These are phyloP conservation scores for Lophiotrema nucula DNA, from an alignment of 495 filamentous ascomycete genomes.

Conservation along the genomic window DNA sequence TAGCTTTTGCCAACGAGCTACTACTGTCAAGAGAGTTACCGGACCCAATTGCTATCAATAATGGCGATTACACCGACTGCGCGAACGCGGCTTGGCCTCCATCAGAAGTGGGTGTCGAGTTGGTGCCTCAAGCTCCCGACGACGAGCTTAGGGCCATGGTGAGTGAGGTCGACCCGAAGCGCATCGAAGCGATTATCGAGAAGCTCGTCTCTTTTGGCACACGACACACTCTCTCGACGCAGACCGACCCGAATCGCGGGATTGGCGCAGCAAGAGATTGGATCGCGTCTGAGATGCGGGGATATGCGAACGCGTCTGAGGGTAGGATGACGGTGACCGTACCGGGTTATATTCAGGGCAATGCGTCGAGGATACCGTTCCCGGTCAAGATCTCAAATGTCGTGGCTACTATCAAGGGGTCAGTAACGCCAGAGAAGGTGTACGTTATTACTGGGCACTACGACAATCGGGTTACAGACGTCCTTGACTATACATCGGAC, in stretches of 20 bases:
- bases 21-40: conserved; percentile 8
- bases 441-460: conserved; percentile 57
- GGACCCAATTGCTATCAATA: conserved; percentile 17
- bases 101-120: conserved; percentile 38
- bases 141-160: conserved; percentile 47
- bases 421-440: conserved; percentile 45
- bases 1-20: conserved; percentile 20
- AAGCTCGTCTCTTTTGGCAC: conserved; percentile 55
- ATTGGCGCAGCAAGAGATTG: conserved; percentile 57
- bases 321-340: conserved; percentile 45
- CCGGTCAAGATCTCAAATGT: conserved; percentile 52
- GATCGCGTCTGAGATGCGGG: conserved; percentile 45
- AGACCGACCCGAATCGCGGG: conserved; percentile 48
- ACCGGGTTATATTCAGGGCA: conserved; percentile 47
- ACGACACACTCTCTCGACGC: conserved; percentile 51
- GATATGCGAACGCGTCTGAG: conserved; percentile 16
- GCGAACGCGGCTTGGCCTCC: conserved; percentile 39
- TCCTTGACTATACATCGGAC: conserved; percentile 49
- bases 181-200: conserved; percentile 48
- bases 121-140: conserved; percentile 49
- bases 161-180: conserved; percentile 42
- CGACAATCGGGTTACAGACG: conserved; percentile 50
- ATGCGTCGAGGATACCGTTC: conserved; percentile 46
- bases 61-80: conserved; percentile 20
- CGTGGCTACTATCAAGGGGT: conserved; percentile 51